These are phyloP conservation scores for Penicillium longicatenatum DNA, from an alignment of 495 filamentous ascomycete species.

Conservation along the genomic window DNA sequence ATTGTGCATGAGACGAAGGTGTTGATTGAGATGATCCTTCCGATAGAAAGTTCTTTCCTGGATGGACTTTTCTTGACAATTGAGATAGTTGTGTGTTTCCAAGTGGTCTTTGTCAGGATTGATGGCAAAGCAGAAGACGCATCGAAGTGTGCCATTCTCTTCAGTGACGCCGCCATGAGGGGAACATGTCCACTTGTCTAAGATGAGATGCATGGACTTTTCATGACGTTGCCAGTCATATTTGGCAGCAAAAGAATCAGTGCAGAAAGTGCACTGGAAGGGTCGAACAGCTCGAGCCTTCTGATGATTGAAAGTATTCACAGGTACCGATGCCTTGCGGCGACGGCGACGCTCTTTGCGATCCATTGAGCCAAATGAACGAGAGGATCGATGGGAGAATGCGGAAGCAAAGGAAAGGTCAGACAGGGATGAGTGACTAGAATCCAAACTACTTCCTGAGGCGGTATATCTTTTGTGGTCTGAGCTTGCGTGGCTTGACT, in stretches of 20 bases:
- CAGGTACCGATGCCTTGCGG: slow-evolving; percentile 53
- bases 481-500: slow-evolving; percentile 65
- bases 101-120: slow-evolving; percentile 72
- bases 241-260: slow-evolving; percentile 82
- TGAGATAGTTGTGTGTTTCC: slow-evolving; percentile 72
- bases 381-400: slow-evolving; percentile 66
- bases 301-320: slow-evolving; percentile 45
- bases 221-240: slow-evolving; percentile 93
- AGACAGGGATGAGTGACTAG: slow-evolving; percentile 63
- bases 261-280: slow-evolving; percentile 93
- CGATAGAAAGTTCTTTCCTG: slow-evolving; percentile 81
- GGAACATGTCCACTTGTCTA: slow-evolving; percentile 87
- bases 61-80: slow-evolving; percentile 71
- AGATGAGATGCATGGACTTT: slow-evolving; percentile 78
- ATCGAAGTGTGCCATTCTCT: slow-evolving; percentile 48
- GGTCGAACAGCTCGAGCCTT: slow-evolving; percentile 48
- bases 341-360: slow-evolving; percentile 73
- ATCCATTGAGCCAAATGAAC: slow-evolving; percentile 68
- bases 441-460: slow-evolving; percentile 72
- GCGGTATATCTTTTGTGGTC: slow-evolving; percentile 60
- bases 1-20: slow-evolving; percentile 77
- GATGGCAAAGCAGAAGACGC: slow-evolving; percentile 70
- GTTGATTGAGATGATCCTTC: slow-evolving; percentile 87
- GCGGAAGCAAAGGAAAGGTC: slow-evolving; percentile 71
- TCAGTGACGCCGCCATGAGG: slow-evolving; percentile 53